Evolutionary conservation across 2,329 filamentous ascomycete genomes (phyloP), one percentile per base, ranked within the genome.

Genomic region (Penicillium sp.): DNA sequence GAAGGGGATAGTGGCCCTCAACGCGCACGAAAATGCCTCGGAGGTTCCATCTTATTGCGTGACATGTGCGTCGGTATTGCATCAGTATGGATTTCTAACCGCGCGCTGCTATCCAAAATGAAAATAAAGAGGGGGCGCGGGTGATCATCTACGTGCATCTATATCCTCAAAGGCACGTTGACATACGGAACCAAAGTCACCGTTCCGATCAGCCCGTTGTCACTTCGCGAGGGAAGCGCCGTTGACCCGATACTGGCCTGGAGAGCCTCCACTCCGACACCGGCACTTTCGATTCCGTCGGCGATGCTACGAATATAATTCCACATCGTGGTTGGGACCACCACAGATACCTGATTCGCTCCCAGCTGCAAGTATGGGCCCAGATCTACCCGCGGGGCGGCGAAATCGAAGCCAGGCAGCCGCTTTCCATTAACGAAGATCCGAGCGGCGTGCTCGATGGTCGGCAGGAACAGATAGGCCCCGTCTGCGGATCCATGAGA

Each of bases 261-360:
- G 18, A 27, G 6, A 18, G n/a, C 3, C 9, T 40, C 18, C 44
- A 44, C 16, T 30, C 3, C 22, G 47, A 41, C n/a, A 13, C 8
- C 51, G 7, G 42, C 28, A 22, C 36, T 51, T n/a, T 43, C 16
- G 25, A 63, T 27, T 20, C 52, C 44, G 30, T 49, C 52, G 6
- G 50, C 43, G 14, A 62, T 49, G 9, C 49, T 52, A 5, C 53
- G 51, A 20, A 58, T 46, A 20, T 60, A 58, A 46, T 63, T 58
- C 56, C 56, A 63, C 60, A 57, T 58, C 3, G 55, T 53, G 0
- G 55, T 60, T 1, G 61, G 60, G 10, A 62, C 61, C 5, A 56
- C 35, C 14, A 62, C 44, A 2, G 39, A 28, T 10, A 62, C 35
- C 16, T 40, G 18, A 45, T 59, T 60, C 8, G 40, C 6, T 1